These are phyloP conservation scores for Cercospora nicotianae DNA, from an alignment of 2,329 filamentous ascomycete species.

Conservation along the genomic window DNA sequence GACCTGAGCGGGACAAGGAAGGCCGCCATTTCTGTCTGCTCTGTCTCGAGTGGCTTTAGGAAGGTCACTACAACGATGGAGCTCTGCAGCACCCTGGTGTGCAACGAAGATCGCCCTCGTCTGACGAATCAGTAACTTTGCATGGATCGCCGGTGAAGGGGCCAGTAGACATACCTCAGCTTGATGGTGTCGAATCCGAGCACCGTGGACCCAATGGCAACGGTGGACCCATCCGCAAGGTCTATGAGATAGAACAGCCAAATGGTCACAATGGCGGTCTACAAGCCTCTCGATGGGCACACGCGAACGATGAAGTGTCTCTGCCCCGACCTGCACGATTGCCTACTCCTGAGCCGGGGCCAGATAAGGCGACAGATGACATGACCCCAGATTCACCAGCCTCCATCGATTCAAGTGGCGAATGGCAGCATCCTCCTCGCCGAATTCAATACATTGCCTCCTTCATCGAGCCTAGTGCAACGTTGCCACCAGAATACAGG, in stretches of 20 bases:
- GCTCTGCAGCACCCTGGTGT: slow-evolving; percentile 2
- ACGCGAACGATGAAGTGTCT: not conserved
- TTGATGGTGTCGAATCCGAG: not conserved
- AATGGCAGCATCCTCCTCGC: slow-evolving; percentile 26
- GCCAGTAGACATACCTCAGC: not conserved
- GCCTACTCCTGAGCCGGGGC: not conserved
- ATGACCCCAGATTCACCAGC: slow-evolving; percentile 10
- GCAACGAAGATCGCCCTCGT: not conserved
- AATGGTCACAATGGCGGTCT: not conserved
- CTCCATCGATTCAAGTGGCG: slow-evolving; percentile 20
- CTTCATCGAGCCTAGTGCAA: slow-evolving; percentile 22
- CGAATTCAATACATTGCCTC: slow-evolving; percentile 27
- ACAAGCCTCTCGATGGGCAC: not conserved
- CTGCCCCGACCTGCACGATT: not conserved
- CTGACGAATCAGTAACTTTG: not conserved
- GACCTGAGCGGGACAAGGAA: not conserved
- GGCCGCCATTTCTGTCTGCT: slow-evolving; percentile 21
- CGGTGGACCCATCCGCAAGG: not conserved
- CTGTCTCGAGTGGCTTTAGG: slow-evolving; percentile 28
- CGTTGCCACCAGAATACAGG: slow-evolving; percentile 22
- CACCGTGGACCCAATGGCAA: not conserved
- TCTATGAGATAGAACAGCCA: not conserved
- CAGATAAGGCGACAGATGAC: not conserved
- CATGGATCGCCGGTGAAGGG: not conserved
- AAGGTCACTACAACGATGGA: slow-evolving; percentile 15